Evolutionary conservation across 1,284 basidiomycete species (phyloP), one percentile per base, ranked within the genome.

Genomic region (Cystobasidium sp.): DNA sequence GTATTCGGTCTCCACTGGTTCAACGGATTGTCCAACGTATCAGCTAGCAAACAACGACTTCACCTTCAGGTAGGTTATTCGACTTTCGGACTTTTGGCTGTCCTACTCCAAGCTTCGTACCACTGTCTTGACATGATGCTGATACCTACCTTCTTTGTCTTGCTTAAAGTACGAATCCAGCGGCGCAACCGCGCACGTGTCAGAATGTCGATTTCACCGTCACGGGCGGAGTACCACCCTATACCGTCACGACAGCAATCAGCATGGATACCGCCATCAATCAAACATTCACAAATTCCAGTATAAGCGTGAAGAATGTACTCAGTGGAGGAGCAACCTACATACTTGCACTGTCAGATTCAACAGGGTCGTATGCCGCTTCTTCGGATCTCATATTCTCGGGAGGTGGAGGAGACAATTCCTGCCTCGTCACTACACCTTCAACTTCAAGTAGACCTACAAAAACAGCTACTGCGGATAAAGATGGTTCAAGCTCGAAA

Each of bases 341-440:
- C 53, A 68, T 72, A 39, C 53, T 71, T 0, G 62, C 75, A 10
- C 53, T 75, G 10, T 72, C 68, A 3, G 75, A 75, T 65, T 61
- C 63, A 16, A 53, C 46, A 18, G 75, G 75, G 39, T 12, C 37
- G 7, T 63, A 70, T 51, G 68, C 68, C n/a, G n/a, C 47, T 16
- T 59, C 75, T 12, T 59, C 68, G 0, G 12, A 47, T 41, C 59
- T 75, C 47, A 75, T 75, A 20, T 72, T 49, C 37, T 67, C 63
- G 22, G 69, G 52, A 3, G 75, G 75, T 3, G 75, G 75, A 3
- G 22, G 51, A 3, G 64, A 75, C 43, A 75, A 10, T 20, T 66
- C 69, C n/a, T 75, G 75, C 24, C 56, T 72, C 7, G 55, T 62
- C 41, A 63, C 47, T 8, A 43, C 39, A 7, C 64, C 64, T 18